Evolutionary conservation across 2,329 filamentous ascomycete species (phyloP), one percentile per base, ranked within the genome.

Genomic region (Clonostachys rhizophaga): DNA sequence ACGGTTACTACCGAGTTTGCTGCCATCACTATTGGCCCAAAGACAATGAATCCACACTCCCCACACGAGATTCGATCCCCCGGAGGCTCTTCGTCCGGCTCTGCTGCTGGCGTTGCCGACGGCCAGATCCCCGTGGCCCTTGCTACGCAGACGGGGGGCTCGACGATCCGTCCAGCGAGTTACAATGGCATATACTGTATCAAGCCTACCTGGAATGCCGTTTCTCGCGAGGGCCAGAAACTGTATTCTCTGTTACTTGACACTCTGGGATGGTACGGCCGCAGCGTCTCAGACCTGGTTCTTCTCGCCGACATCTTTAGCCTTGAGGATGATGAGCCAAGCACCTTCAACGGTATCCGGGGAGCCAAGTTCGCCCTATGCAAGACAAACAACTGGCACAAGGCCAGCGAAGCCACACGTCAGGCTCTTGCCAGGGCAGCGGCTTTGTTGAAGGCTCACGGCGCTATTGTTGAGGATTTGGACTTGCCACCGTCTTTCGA

Each of bases 1-100:
- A 66, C 65, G 1, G 79, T 75, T 0, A 87, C 83, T 0, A 83
- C 84, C 0, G 81, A 86, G 55, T 86, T 87, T 53, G 80, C 83
- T 0, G 74, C 78, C 3, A 79, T 73, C 0, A 70, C 69, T 2
- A 61, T 68, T 13, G 81, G 81, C 0, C 70, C 75, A 2, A 69
- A 69, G 44, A 83, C 81, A 1, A 58, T 62, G 5, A 88, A 88
- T 57, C 81, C 84, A 0, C 88, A 89, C 53, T 83, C 86, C 55
- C 59, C 66, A 1, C 9, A 14, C n/a, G 24, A n/a, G 10, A 39
- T 37, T 1, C 75, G 86, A 5, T 87, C 84, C 0, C 84, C 84
- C 0, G 84, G 84, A 1, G 84, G 84, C 42, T 87, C 83, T 0
- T 86, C 82, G 0, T 81, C 82, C 0, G 84, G 85, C 0, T 86